These are phyloP conservation scores for Didymellaceae sp. DNA, from an alignment of 2,329 filamentous ascomycete genomes.

Conservation along the genomic window DNA sequence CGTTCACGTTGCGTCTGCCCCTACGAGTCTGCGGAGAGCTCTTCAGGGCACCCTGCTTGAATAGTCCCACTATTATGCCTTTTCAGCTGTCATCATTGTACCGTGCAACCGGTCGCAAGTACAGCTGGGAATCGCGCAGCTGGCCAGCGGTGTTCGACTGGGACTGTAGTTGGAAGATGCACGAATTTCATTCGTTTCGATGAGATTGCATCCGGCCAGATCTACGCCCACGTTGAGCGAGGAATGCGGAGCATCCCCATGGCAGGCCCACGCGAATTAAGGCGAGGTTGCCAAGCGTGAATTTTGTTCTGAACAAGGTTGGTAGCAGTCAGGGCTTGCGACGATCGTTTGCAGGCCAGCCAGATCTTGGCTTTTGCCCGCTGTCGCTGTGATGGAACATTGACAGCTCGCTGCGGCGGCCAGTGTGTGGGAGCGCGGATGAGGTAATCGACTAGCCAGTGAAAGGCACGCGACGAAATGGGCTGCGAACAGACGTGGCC, in stretches of 20 bases:
- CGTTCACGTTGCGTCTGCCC: conserved; percentile 26
- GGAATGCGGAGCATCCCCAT: conserved; percentile 12
- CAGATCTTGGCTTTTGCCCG: conserved; percentile 27
- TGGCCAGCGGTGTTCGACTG: not conserved
- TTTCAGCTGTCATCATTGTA: conserved; percentile 34
- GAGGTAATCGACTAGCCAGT: conserved; percentile 30
- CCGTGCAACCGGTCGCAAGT: conserved; percentile 40
- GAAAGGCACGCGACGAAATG: conserved; percentile 27
- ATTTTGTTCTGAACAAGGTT: conserved; percentile 14
- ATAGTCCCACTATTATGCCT: conserved; percentile 23
- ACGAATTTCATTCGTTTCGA: conserved; percentile 9
- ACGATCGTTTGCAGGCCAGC: conserved; percentile 30
- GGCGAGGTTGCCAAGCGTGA: conserved; percentile 23
- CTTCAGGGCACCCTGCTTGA: conserved; percentile 22
- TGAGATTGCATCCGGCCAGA: conserved; percentile 14
- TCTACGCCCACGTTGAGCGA: conserved; percentile 16
- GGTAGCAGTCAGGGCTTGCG: conserved; percentile 21
- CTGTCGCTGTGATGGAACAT: conserved; percentile 35
- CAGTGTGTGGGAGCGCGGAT: conserved; percentile 31
- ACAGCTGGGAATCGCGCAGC: conserved; percentile 12
- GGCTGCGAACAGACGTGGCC: conserved; percentile 34
- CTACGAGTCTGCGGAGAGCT: conserved; percentile 28
- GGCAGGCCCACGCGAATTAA: conserved; percentile 16
- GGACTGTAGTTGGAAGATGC: conserved; percentile 1
- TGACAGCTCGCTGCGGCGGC: conserved; percentile 41